phyloP scores from a whole-genome alignment of 2,329 filamentous ascomycete genomes.

The Fusarium buxicola region DNA sequence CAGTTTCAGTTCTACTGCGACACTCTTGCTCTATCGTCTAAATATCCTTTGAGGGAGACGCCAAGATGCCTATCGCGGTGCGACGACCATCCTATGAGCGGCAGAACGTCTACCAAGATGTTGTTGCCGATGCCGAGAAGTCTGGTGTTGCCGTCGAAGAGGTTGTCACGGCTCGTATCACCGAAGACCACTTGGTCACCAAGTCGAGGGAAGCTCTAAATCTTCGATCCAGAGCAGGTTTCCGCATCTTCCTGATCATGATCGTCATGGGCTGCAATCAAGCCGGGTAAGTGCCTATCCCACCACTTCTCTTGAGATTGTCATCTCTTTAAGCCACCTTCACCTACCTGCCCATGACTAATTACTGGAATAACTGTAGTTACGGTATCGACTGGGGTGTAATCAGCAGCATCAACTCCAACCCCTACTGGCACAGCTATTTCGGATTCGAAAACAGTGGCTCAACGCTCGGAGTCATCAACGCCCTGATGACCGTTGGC shows the following conservation, averaged over 20 bases:
- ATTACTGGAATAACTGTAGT: neutral
- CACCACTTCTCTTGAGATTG: fast-evolving
- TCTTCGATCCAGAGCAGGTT: slow-evolving; percentile 32
- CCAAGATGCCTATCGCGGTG: neutral
- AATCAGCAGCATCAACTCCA: slow-evolving; percentile 41
- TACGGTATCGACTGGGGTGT: slow-evolving; percentile 44
- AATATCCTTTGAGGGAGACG: neutral
- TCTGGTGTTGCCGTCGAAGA: slow-evolving; percentile 37
- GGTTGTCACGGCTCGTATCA: slow-evolving; percentile 36
- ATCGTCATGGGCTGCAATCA: slow-evolving; percentile 29
- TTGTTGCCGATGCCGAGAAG: slow-evolving; percentile 34
- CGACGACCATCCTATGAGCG: slow-evolving; percentile 13
- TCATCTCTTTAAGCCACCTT: no score
- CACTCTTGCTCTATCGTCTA: neutral
- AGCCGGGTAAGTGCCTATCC: slow-evolving; percentile 11
- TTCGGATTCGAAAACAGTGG: slow-evolving; percentile 39
- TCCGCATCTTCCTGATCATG: slow-evolving; percentile 37
- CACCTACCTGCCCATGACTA: neutral
- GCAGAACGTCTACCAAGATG: slow-evolving; percentile 33
- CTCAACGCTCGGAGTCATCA: slow-evolving; percentile 37
- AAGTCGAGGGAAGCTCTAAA: slow-evolving; percentile 32
- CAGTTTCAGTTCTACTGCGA: neutral
- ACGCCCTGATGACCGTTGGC: slow-evolving; percentile 42
- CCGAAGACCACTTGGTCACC: slow-evolving; percentile 37
- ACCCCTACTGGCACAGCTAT: slow-evolving; percentile 36